A percentile compares a stretch with the other conserved stretches of the same genome.
phyloP scores from a whole-genome alignment of 1,139 yeast species.

The Blastobotrys elegans region DNA sequence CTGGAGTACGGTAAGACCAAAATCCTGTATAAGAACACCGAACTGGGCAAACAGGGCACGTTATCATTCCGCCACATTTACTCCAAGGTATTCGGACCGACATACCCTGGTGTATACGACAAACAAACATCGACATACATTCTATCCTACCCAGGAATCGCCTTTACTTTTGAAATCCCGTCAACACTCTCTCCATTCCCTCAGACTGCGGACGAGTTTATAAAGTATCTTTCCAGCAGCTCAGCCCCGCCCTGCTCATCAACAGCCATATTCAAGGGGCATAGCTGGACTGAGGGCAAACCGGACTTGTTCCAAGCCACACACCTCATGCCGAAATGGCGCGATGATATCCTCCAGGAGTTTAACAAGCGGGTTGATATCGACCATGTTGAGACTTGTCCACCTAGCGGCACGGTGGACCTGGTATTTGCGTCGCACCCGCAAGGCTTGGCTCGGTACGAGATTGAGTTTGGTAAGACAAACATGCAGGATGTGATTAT shows the following conservation, averaged over 20 bases:
- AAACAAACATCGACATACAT: constrained; percentile 20
- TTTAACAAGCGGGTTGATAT: constrained; percentile 12
- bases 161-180: constrained; percentile 27
- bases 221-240: constrained; percentile 18
- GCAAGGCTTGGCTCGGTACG: constrained; percentile 12
- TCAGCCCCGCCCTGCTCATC: constrained; percentile 25
- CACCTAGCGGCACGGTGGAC: constrained; percentile 12
- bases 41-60: constrained; percentile 24
- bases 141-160: constrained; percentile 33
- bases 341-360: neutral
- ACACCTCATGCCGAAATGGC: constrained; percentile 7
- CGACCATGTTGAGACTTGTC: constrained; percentile 16
- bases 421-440: constrained; percentile 22
- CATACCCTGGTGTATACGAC: constrained; percentile 29
- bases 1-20: constrained; percentile 26
- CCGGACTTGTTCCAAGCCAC: constrained; percentile 5
- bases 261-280: constrained; percentile 30
- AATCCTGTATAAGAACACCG: constrained; percentile 27
- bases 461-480: constrained; percentile 18
- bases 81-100: constrained; percentile 32
- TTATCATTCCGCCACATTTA: constrained; percentile 28
- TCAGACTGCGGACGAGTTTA: constrained; percentile 15
- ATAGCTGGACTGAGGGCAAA: constrained; percentile 28
- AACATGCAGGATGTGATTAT: constrained; percentile 31
- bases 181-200: constrained; percentile 6